A percentile compares a stretch with the other conserved stretches of the same genome.
Evolutionary conservation across 2,329 filamentous ascomycete species (phyloP).

Genomic region (Byssothecium circinans): DNA sequence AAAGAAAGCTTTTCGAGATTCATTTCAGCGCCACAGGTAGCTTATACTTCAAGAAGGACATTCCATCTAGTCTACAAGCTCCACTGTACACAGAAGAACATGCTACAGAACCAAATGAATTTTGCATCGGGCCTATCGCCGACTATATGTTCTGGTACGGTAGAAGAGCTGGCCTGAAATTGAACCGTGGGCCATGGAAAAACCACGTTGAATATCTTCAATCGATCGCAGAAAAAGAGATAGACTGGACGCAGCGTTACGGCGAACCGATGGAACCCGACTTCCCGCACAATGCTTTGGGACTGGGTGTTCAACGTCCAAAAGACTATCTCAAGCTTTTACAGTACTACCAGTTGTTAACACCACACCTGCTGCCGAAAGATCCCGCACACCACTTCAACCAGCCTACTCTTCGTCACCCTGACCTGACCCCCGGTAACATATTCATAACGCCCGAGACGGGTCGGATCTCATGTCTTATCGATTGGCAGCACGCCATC

Average conservation of each 20-base stretch:
- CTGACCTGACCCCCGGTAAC: constrained; percentile 16
- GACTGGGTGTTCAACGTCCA: constrained; percentile 14
- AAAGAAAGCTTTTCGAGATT: constrained; percentile 21
- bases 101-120: constrained; percentile 8
- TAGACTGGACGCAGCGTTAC: constrained; percentile 13
- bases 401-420: constrained; percentile 16
- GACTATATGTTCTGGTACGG: constrained; percentile 30
- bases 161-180: constrained; percentile 18
- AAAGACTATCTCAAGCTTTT: constrained; percentile 12
- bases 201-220: constrained; percentile 16
- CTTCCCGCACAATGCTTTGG: constrained; percentile 14
- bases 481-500: constrained; percentile 19
- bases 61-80: constrained; percentile 13
- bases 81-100: constrained; percentile 10
- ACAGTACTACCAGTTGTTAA: constrained; percentile 9
- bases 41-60: constrained; percentile 29
- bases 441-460: constrained; percentile 16
- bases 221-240: constrained; percentile 15
- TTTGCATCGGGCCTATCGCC: constrained; percentile 30
- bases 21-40: constrained; percentile 32
- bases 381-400: constrained; percentile 13
- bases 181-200: constrained; percentile 32
- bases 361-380: constrained; percentile 16
- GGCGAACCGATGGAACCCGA: constrained; percentile 15
- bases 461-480: constrained; percentile 13